Percentiles rank a stretch among this genome's conserved stretches.
Evolutionary conservation across 1,139 yeast species (phyloP).

Genomic region (Suhomyces ambrosiae): DNA sequence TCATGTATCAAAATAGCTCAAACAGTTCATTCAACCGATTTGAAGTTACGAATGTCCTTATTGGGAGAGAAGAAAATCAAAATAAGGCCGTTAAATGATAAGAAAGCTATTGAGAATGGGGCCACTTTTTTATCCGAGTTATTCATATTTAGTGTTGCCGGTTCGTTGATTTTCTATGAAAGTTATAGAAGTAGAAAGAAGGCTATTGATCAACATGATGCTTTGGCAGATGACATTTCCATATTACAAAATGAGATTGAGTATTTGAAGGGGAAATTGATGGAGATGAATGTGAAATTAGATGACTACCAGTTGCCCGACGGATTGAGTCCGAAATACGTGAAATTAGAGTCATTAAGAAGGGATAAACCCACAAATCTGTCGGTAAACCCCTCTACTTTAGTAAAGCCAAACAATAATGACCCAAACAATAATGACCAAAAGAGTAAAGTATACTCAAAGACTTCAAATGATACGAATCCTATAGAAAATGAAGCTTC

Average conservation of each 20-base stretch:
- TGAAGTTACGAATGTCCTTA: slow-evolving; percentile 60
- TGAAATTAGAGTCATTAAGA: slow-evolving; percentile 25
- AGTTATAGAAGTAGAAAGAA: slow-evolving; percentile 68
- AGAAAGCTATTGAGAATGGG: slow-evolving; percentile 81
- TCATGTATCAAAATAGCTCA: slow-evolving; percentile 77
- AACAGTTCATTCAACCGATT: slow-evolving; percentile 66
- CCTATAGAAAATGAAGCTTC: too few relatives aligned
- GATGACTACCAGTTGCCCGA: slow-evolving; percentile 53
- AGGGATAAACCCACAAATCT: too few relatives aligned
- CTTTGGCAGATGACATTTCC: slow-evolving; percentile 67
- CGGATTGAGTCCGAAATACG: slow-evolving; percentile 47
- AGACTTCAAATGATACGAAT: too few relatives aligned
- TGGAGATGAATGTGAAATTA: slow-evolving; percentile 40
- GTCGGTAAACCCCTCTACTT: too few relatives aligned
- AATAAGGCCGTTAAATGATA: slow-evolving; percentile 80
- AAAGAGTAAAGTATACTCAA: too few relatives aligned
- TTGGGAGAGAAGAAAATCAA: slow-evolving; percentile 60
- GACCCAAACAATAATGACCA: too few relatives aligned
- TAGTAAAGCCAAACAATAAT: too few relatives aligned
- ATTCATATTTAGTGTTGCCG: slow-evolving; percentile 79
- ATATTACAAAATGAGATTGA: slow-evolving; percentile 72
- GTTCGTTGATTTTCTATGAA: slow-evolving; percentile 75
- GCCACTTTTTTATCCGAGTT: slow-evolving; percentile 78
- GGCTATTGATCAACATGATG: slow-evolving; percentile 61
- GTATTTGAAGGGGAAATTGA: slow-evolving; percentile 53